Base-by-base conservation (phyloP, 805 yeast genomes). In the Cyberlindnera mycetangii region DNA sequence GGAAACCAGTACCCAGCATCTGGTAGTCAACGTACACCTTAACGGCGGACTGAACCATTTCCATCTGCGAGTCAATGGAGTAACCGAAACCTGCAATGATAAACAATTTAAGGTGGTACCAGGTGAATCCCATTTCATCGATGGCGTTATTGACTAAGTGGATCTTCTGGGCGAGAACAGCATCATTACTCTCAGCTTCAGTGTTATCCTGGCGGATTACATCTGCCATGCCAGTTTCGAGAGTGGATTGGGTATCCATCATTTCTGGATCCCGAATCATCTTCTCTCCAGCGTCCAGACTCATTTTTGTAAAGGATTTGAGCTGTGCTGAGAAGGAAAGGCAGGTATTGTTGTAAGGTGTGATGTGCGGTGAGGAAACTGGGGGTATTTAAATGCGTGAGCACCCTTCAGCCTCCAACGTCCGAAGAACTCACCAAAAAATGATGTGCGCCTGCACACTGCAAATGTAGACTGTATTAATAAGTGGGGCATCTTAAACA, bases 51-150 rank as follows among this genome's bases (percentile, higher is more conserved):
- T 74, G 78, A 42, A 74, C 58, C 67, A 66, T 68, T 38, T 66
- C 74, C 59, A 76, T 65, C 54, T 74, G 76, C 17, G 79, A 72
- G 54, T 77, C 79, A n/a, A 70, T 75, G 9, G 73, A 67, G 52
- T 75, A 76, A 40, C 81, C 81, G 55, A 71, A 72, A 8, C 81
- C 81, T 10, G 78, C 78, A 28, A 76, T 58, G 39, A 62, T 53
- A 53, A 76, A 75, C 8, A 72, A 55, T 50, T 70, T 66, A 18
- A 62, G 60, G 47, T 75, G 79, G 48, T 69, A 68, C 73, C 75
- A 70, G 2, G 85, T 78, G 62, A 79, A 76, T 0, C 84, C 84
- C 41, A 79, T 76, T 52, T 79, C 81, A 54, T 79, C 82, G 45
- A 79, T 66, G 15, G 84, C 81, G 45, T 75, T 61, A 57, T 78